Percentiles rank a stretch among this genome's conserved stretches.
These are phyloP conservation scores for Tulasnella sp. DNA, from an alignment of 768 basidiomycete genomes.

Conservation along the genomic window DNA sequence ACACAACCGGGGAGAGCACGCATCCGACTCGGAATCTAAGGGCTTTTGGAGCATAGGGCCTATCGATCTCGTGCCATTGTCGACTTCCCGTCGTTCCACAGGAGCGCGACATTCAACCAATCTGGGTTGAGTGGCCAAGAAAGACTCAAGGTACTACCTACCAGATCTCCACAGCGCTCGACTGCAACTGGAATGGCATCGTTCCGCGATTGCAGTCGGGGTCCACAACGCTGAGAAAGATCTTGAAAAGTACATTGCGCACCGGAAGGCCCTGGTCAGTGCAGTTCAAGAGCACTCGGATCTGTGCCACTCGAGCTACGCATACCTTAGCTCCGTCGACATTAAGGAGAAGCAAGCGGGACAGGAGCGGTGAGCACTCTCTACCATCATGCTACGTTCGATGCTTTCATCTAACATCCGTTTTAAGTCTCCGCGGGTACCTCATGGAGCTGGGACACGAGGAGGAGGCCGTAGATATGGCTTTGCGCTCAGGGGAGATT, in stretches of 20 bases:
- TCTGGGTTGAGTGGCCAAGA: not conserved
- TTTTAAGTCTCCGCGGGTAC: not conserved
- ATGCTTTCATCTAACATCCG: not conserved
- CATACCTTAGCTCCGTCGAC: not conserved
- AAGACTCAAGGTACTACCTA: not conserved
- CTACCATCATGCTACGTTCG: not conserved
- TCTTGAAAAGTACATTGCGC: not conserved
- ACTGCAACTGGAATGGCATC: not conserved
- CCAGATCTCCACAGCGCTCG: not conserved
- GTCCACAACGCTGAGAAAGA: not conserved
- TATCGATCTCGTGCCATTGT: too few relatives aligned
- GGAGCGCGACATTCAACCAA: not conserved
- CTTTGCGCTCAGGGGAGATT: not conserved
- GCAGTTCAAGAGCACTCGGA: not conserved
- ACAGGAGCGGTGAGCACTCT: not conserved
- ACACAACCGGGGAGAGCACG: too few relatives aligned
- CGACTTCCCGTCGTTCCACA: not conserved
- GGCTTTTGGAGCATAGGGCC: too few relatives aligned
- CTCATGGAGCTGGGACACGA: not conserved
- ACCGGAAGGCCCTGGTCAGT: not conserved
- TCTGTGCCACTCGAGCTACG: not conserved
- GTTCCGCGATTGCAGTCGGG: not conserved
- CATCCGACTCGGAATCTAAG: too few relatives aligned
- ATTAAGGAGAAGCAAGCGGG: not conserved
- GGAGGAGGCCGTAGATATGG: not conserved